phyloP scores from a whole-genome alignment of 257 asterid genomes.

The Solanum bukasovii region DNA sequence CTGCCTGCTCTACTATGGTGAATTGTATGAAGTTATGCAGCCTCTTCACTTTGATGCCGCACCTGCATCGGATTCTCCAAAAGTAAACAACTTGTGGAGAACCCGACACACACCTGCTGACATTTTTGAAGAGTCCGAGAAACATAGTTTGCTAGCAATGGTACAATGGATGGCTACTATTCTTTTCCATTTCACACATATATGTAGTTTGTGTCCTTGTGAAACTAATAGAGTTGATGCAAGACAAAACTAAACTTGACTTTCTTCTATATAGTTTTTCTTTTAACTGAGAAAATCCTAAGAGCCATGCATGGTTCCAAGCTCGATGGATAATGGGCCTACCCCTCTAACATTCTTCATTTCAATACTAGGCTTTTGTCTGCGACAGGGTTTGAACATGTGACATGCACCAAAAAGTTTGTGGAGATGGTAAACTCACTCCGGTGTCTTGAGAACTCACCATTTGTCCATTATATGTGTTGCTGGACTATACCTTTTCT shows the following conservation, averaged over 20 bases:
- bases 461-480: neutral
- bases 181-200: neutral
- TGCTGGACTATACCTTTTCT: neutral
- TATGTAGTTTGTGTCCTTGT: neutral
- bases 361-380: neutral
- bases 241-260: neutral
- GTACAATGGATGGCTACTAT: neutral
- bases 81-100: neutral
- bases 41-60: neutral
- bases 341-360: neutral
- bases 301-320: neutral
- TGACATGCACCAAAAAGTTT: neutral
- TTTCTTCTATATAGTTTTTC: neutral
- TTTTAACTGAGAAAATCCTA: neutral
- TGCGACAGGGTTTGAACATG: neutral
- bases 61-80: neutral
- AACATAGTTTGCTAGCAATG: neutral
- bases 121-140: neutral
- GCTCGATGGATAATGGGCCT: neutral
- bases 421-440: neutral
- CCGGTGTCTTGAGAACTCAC: neutral
- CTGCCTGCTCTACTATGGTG: too few species aligned
- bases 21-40: neutral
- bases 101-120: neutral
- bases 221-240: neutral